phyloP scores from a whole-genome alignment of 208 protist species.

The Leishmania tropica region DNA sequence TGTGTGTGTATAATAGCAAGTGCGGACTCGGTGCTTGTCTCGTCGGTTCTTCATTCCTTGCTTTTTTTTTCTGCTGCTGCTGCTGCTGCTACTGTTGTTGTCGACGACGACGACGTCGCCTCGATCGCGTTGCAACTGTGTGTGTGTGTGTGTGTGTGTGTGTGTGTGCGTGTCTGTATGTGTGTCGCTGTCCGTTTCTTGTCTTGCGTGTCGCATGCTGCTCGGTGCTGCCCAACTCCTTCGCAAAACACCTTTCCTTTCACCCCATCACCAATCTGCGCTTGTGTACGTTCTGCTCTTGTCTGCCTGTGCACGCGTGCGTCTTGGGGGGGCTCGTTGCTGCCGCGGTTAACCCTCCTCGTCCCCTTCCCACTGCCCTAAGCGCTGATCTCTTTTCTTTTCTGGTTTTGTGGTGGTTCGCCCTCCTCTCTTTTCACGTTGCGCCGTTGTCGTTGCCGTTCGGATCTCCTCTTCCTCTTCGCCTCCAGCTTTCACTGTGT shows the following conservation, averaged over 20 bases:
- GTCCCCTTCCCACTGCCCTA: not conserved
- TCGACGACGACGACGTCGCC: not conserved
- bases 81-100: no score
- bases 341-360: not conserved
- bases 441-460: not conserved
- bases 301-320: conserved; percentile 1
- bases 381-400: not conserved
- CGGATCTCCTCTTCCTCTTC: not conserved
- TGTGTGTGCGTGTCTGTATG: no score
- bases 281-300: no score
- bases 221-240: not conserved
- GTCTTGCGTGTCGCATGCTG: not conserved
- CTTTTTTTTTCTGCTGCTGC: not conserved
- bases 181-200: not conserved
- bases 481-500: not conserved
- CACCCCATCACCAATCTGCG: not conserved
- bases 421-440: not conserved
- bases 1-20: not conserved
- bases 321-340: conserved; percentile 3
- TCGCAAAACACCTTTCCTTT: not conserved
- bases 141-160: not conserved
- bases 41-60: not conserved
- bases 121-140: not conserved
- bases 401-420: not conserved
- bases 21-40: not conserved